Conservation (phyloP, 139 green algal genomes). For the Chlorella sp. region DNA sequence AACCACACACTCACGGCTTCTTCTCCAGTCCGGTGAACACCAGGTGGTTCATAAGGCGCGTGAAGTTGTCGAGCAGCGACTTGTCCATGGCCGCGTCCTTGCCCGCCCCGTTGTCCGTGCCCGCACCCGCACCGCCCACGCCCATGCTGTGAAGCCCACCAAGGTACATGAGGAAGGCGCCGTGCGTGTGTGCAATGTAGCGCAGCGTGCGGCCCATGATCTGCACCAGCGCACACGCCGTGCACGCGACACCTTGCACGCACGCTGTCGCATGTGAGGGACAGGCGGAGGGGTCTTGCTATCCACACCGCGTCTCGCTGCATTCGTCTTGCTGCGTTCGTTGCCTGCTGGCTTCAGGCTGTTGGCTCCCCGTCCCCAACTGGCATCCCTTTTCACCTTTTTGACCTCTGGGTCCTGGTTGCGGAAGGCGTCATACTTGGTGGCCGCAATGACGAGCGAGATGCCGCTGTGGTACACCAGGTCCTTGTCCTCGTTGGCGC, state of each 20-base stretch:
- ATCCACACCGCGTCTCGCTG: no score
- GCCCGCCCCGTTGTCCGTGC: no score
- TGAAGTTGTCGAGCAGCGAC: constrained; percentile 54
- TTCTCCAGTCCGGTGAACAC: constrained; percentile 63
- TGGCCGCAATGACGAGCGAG: constrained; percentile 50
- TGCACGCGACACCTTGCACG: no score
- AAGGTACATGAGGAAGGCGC: constrained; percentile 56
- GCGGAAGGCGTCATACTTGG: constrained; percentile 60
- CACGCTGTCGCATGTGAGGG: no score
- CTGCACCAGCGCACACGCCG: no score
- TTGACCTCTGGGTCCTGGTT: constrained; percentile 47
- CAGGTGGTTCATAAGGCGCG: constrained; percentile 60
- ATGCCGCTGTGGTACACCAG: constrained; percentile 49
- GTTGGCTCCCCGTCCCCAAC: no score
- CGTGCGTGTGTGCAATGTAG: constrained; percentile 53
- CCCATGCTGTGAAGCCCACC: constrained; percentile 24
- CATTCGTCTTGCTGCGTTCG: no score
- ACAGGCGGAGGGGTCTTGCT: no score
- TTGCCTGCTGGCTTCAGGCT: no score
- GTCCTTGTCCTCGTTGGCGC: constrained; percentile 43
- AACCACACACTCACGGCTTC: constrained; percentile 43
- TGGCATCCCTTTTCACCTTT: constrained; percentile 41
- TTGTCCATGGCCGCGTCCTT: constrained; percentile 21
- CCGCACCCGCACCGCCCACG: not conserved
- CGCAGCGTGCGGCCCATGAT: constrained; percentile 41